These are phyloP conservation scores for Glaciozyma martinii DNA, from an alignment of 768 basidiomycete genomes.

Conservation along the genomic window DNA sequence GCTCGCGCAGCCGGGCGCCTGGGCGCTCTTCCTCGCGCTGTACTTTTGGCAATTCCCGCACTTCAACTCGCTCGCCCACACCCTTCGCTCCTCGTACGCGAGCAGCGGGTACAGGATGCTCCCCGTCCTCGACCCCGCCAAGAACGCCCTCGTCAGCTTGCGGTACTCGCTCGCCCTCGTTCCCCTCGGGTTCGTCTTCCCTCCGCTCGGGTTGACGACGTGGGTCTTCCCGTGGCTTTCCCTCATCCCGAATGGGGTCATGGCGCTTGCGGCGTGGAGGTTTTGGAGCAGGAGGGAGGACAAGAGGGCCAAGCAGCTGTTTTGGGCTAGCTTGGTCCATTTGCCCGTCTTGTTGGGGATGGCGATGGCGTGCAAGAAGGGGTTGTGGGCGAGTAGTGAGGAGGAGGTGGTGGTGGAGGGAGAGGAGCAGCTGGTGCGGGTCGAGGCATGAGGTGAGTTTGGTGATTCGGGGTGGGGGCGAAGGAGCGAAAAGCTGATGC, in stretches of 20 bases:
- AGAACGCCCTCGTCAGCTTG: conserved; percentile 76
- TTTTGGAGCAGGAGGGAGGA: conserved; percentile 59
- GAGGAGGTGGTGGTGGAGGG: background rate
- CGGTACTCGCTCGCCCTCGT: conserved; percentile 69
- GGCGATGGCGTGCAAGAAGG: conserved; percentile 92
- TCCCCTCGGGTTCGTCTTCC: conserved; percentile 67
- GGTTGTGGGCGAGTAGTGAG: conserved; percentile 41
- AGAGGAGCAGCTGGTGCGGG: background rate
- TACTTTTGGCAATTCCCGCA: conserved; percentile 99
- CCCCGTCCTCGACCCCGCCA: conserved; percentile 61
- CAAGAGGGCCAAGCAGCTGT: conserved; percentile 52
- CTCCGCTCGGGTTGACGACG: conserved; percentile 85
- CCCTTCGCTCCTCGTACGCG: conserved; percentile 79
- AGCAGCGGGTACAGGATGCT: conserved; percentile 92
- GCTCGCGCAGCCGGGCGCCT: conserved; percentile 51
- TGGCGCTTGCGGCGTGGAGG: conserved; percentile 57
- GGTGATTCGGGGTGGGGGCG: background rate
- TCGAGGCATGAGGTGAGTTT: background rate
- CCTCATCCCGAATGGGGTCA: conserved; percentile 63
- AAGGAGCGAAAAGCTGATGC: background rate
- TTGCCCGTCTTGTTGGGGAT: conserved; percentile 77
- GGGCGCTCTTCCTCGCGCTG: conserved; percentile 71
- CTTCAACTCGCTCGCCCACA: conserved; percentile 85
- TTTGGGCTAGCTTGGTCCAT: conserved; percentile 79
- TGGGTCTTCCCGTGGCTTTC: conserved; percentile 76